Conservation (phyloP, 345 rosid species). For the Isatis tinctoria region DNA sequence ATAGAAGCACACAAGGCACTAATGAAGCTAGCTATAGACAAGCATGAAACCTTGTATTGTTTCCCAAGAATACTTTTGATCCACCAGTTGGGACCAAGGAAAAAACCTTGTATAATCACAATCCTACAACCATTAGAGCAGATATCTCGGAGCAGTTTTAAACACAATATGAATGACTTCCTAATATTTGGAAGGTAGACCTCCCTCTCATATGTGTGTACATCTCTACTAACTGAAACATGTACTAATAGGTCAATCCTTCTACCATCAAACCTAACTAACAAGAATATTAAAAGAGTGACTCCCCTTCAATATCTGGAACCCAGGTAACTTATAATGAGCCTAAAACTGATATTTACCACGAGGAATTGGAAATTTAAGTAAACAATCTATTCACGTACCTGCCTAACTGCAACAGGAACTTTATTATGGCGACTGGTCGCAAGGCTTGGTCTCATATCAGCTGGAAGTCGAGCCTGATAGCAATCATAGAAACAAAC, state of each 20-base stretch:
- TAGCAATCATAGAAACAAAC: conserved; percentile 26
- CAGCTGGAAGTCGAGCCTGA: conserved; percentile 86
- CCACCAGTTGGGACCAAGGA: neutral
- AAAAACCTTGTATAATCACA: neutral
- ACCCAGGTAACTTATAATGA: neutral
- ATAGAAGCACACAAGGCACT: neutral
- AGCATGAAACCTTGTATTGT: neutral
- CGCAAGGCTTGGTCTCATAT: conserved; percentile 80
- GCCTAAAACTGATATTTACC: neutral
- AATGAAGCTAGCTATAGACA: neutral
- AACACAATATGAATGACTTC: neutral
- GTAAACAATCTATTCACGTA: conserved; percentile 21
- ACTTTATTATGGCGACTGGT: conserved; percentile 74
- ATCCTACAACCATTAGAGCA: neutral
- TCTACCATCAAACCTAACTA: neutral
- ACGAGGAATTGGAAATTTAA: neutral
- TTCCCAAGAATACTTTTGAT: neutral
- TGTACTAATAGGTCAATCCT: neutral
- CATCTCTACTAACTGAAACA: neutral
- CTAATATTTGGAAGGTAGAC: neutral
- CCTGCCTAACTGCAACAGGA: conserved; percentile 88
- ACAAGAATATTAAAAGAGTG: neutral
- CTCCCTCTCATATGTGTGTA: neutral
- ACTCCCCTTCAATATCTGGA: neutral
- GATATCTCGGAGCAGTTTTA: neutral